A percentile compares a stretch with the other conserved stretches of the same genome.
These are phyloP conservation scores for Pharus latifolius DNA, from an alignment of 176 grass and related monocot species.

Conservation along the genomic window DNA sequence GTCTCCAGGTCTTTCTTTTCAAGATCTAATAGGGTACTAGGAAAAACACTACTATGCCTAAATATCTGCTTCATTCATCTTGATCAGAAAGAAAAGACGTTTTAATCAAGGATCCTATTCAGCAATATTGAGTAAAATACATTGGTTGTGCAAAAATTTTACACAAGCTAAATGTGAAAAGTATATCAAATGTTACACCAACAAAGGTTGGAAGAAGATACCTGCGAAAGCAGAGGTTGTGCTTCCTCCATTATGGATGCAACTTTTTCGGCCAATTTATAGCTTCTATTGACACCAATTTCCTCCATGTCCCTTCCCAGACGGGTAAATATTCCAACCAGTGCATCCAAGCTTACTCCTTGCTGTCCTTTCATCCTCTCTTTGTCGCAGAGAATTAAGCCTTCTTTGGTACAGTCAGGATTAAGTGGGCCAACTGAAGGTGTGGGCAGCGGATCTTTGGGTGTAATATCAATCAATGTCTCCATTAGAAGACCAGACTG, in stretches of 20 bases:
- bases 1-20: not conserved
- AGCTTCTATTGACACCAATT: conserved; percentile 68
- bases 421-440: conserved; percentile 76
- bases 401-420: conserved; percentile 59
- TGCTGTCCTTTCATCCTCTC: conserved; percentile 79
- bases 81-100: not conserved
- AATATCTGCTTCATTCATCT: not conserved
- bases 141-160: not conserved
- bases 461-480: conserved; percentile 88
- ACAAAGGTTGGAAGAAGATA: conserved; percentile 2
- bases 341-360: conserved; percentile 89
- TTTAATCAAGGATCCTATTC: not conserved
- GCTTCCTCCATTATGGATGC: conserved; percentile 86
- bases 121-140: not conserved
- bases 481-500: conserved; percentile 99
- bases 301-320: conserved; percentile 92
- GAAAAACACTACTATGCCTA: not conserved
- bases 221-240: conserved; percentile 82
- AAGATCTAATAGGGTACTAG: not conserved
- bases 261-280: conserved; percentile 83
- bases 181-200: not conserved
- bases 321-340: conserved; percentile 86
- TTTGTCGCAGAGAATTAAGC: conserved; percentile 84
- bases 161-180: not conserved
- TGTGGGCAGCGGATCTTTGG: conserved; percentile 65